A percentile compares a stretch with the other conserved stretches of the same genome.
Evolutionary conservation across 2,329 filamentous ascomycete species (phyloP).

Genomic region (Exserohilum rostratum): DNA sequence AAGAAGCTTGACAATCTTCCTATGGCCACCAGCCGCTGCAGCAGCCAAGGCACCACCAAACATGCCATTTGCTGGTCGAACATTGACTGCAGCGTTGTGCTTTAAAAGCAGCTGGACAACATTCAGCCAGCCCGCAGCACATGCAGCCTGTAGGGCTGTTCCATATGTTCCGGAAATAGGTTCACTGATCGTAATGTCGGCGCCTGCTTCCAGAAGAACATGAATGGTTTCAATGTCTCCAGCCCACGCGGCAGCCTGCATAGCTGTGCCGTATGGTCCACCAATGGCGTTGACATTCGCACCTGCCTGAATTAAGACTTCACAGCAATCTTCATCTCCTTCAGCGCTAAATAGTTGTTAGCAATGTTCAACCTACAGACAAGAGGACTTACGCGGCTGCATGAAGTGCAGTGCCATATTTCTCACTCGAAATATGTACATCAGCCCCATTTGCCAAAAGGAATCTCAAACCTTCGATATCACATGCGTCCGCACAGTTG

Average conservation of each 20-base stretch:
- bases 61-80: conserved; percentile 21
- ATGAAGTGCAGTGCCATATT: conserved; percentile 28
- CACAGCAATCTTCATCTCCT: conserved; percentile 21
- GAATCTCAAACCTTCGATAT: conserved; percentile 23
- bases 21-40: conserved; percentile 14
- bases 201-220: conserved; percentile 21
- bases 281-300: conserved; percentile 26
- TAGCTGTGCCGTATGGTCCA: conserved; percentile 23
- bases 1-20: conserved; percentile 16
- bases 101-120: conserved; percentile 22
- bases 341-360: conserved; percentile 10
- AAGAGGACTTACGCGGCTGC: conserved; percentile 21
- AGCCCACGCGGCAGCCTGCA: conserved; percentile 24
- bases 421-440: conserved; percentile 20
- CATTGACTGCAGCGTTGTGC: conserved; percentile 23
- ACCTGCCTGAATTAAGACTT: conserved; percentile 24
- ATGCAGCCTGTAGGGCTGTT: conserved; percentile 31
- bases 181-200: conserved; percentile 17
- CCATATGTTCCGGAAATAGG: conserved; percentile 23
- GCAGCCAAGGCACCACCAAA: conserved; percentile 20
- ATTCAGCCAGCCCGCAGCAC: conserved; percentile 15
- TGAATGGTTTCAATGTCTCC: conserved; percentile 22
- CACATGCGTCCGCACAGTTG: conserved; percentile 20
- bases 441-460: conserved; percentile 23
- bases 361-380: neutral